Evolutionary conservation across 1,284 basidiomycete genomes (phyloP).

Genomic region (Malassezia yamatoensis): DNA sequence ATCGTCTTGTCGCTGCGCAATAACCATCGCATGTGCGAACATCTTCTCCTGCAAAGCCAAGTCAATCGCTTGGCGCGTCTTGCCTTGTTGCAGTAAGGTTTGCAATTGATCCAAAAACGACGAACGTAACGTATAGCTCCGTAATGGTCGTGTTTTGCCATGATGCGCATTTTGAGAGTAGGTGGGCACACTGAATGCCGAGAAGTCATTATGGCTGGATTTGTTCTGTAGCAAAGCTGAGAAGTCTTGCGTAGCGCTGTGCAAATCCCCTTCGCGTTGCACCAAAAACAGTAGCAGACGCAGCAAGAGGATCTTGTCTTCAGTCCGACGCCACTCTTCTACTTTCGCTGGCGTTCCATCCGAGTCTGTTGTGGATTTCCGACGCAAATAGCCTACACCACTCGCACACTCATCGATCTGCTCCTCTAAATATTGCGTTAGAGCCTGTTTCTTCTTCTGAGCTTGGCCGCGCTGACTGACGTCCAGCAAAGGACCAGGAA

Average conservation of each 20-base stretch:
- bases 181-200: slow-evolving; percentile 14
- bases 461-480: slow-evolving; percentile 20
- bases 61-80: slow-evolving; percentile 74
- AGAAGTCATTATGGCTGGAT: slow-evolving; percentile 1
- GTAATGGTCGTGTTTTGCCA: slow-evolving; percentile 16
- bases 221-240: slow-evolving; percentile 4
- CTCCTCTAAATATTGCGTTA: slow-evolving; percentile 36
- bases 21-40: slow-evolving; percentile 93
- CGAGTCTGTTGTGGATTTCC: slow-evolving; percentile 9
- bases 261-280: slow-evolving; percentile 37
- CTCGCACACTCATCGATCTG: slow-evolving; percentile 30
- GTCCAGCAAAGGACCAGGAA: slow-evolving; percentile 42
- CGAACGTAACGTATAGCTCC: slow-evolving; percentile 29
- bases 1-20: slow-evolving; percentile 83
- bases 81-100: slow-evolving; percentile 54
- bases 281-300: slow-evolving; percentile 34
- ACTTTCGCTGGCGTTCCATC: slow-evolving; percentile 13
- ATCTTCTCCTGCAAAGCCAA: slow-evolving; percentile 76
- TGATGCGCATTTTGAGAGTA: slow-evolving; percentile 10
- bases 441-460: slow-evolving; percentile 35
- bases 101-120: slow-evolving; percentile 37
- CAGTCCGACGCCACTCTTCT: slow-evolving; percentile 29
- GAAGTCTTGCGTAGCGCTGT: slow-evolving; percentile 4
- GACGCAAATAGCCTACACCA: slow-evolving; percentile 37
- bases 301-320: slow-evolving; percentile 40